A percentile compares a stretch with the other conserved stretches of the same genome.
These are phyloP conservation scores for Stemphylium lycopersici DNA, from an alignment of 2,329 filamentous ascomycete species.

Conservation along the genomic window DNA sequence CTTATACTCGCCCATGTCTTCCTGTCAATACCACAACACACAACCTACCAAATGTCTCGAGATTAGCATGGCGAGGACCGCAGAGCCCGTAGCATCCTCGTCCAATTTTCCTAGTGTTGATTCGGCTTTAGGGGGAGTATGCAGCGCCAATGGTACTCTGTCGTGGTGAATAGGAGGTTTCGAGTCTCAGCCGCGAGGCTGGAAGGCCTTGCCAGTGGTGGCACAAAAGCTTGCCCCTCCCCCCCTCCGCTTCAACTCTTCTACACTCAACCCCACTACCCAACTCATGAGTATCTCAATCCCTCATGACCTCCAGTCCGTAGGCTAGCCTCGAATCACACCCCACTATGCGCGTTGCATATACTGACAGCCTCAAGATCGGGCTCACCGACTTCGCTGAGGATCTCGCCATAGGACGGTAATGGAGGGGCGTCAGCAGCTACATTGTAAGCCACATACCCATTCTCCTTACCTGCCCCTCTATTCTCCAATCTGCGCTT, in stretches of 20 bases:
- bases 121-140: slow-evolving; percentile 3
- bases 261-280: slow-evolving; percentile 8
- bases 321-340: background rate
- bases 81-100: slow-evolving; percentile 2
- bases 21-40: background rate
- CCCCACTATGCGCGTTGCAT: background rate
- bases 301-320: background rate
- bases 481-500: too few species aligned
- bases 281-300: background rate
- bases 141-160: background rate
- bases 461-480: too few species aligned
- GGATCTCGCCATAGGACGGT: too few species aligned
- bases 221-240: slow-evolving; percentile 6
- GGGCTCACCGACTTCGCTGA: too few species aligned
- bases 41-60: background rate
- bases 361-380: background rate
- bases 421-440: too few species aligned
- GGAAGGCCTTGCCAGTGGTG: slow-evolving; percentile 3
- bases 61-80: background rate
- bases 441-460: too few species aligned
- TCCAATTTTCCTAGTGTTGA: slow-evolving; percentile 13
- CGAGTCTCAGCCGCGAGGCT: background rate
- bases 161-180: slow-evolving; percentile 9
- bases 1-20: background rate
- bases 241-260: slow-evolving; percentile 9